A percentile compares a stretch with the other conserved stretches of the same genome.
These are phyloP conservation scores for Cercophora newfieldiana DNA, from an alignment of 495 filamentous ascomycete species.

Conservation along the genomic window DNA sequence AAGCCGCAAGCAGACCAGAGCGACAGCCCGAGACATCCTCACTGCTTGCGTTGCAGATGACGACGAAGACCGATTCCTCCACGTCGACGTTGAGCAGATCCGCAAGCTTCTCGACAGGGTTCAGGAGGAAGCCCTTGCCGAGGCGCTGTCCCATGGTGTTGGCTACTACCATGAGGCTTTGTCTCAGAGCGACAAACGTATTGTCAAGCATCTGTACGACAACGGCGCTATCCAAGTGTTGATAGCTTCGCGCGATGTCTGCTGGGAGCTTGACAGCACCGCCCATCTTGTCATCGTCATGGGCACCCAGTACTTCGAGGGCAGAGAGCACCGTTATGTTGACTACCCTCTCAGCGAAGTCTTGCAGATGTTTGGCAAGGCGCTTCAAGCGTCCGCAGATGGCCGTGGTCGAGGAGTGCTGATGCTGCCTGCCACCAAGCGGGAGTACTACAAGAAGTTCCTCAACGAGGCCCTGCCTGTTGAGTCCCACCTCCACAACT, in stretches of 20 bases:
- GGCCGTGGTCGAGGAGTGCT: slow-evolving; percentile 84
- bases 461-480: slow-evolving; percentile 94
- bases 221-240: slow-evolving; percentile 92
- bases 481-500: slow-evolving; percentile 88
- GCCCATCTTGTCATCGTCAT: slow-evolving; percentile 93
- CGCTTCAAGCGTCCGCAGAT: slow-evolving; percentile 72
- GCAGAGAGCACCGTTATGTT: slow-evolving; percentile 94
- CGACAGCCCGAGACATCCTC: slow-evolving; percentile 86
- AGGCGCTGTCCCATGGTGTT: slow-evolving; percentile 92
- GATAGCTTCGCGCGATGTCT: slow-evolving; percentile 89
- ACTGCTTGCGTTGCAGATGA: slow-evolving; percentile 82
- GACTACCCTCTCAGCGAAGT: slow-evolving; percentile 95
- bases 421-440: slow-evolving; percentile 91
- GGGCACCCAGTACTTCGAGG: slow-evolving; percentile 99
- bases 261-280: slow-evolving; percentile 89
- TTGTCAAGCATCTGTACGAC: slow-evolving; percentile 86
- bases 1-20: slow-evolving; percentile 84
- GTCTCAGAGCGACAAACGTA: slow-evolving; percentile 82
- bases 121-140: slow-evolving; percentile 81
- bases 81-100: slow-evolving; percentile 77
- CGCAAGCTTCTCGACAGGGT: slow-evolving; percentile 76
- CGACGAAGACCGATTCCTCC: slow-evolving; percentile 89
- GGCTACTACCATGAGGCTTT: slow-evolving; percentile 97
- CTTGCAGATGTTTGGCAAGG: slow-evolving; percentile 99
- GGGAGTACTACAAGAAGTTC: slow-evolving; percentile 99